Percentiles rank a stretch among this genome's conserved stretches.
These are phyloP conservation scores for Ophiosphaerella narmari DNA, from an alignment of 2,329 filamentous ascomycete genomes.

Conservation along the genomic window DNA sequence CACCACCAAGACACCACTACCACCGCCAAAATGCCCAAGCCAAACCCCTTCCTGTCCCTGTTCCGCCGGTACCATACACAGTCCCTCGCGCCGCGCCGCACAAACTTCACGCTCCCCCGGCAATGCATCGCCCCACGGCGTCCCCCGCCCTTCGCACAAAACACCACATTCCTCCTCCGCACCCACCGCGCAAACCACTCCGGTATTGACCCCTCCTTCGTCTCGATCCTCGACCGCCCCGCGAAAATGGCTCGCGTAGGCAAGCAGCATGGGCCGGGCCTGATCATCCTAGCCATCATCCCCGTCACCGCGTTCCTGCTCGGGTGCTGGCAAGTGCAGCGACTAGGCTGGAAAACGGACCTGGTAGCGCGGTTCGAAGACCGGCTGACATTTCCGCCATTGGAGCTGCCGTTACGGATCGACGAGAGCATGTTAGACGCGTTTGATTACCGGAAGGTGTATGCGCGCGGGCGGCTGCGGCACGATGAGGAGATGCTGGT, in stretches of 20 bases:
- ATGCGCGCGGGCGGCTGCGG: slow-evolving; percentile 71
- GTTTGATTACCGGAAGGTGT: slow-evolving; percentile 89
- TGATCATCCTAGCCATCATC: slow-evolving; percentile 83
- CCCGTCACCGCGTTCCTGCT: slow-evolving; percentile 88
- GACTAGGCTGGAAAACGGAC: slow-evolving; percentile 91
- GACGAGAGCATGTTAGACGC: slow-evolving; percentile 81
- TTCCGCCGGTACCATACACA: slow-evolving; percentile 35
- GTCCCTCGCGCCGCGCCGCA: slow-evolving; percentile 13
- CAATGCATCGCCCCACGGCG: slow-evolving; percentile 20
- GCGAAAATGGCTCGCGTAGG: slow-evolving; percentile 77
- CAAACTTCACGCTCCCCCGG: slow-evolving; percentile 43
- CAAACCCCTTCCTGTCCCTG: slow-evolving; percentile 40
- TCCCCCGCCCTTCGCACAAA: background rate
- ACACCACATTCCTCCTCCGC: slow-evolving; percentile 13
- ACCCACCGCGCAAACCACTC: slow-evolving; percentile 44
- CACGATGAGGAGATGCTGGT: slow-evolving; percentile 98
- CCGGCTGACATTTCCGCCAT: slow-evolving; percentile 79
- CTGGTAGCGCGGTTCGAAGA: slow-evolving; percentile 91
- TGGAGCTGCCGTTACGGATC: slow-evolving; percentile 82
- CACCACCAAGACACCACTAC: background rate
- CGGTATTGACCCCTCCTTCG: slow-evolving; percentile 75
- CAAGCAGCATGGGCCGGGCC: slow-evolving; percentile 75
- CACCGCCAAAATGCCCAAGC: slow-evolving; percentile 36
- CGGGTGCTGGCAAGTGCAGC: slow-evolving; percentile 93
- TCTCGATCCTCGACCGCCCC: slow-evolving; percentile 85